Base-by-base conservation (phyloP, 768 basidiomycete species). In the Leccinum broughii region DNA sequence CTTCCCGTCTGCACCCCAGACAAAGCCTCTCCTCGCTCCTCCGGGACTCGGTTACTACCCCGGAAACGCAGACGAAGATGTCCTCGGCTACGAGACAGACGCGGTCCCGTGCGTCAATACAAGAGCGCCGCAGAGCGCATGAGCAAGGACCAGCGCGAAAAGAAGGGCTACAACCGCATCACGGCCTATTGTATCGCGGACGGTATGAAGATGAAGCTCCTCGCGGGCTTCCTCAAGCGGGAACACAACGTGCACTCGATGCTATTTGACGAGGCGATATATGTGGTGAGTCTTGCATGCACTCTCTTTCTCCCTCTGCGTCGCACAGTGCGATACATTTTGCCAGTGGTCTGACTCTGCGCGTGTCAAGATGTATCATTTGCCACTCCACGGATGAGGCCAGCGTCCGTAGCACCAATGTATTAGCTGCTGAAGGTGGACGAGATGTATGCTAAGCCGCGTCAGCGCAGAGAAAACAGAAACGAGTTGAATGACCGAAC, bases 131-230 rank as follows among this genome's bases (percentile, higher is more conserved):
- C 88, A 8, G 95, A 98, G 72, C 82, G 90, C 58, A 95, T 97
- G 94, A 86, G 77, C 64, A 96, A 93, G 74, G 83, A 83, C 3
- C 89, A 96, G 76, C 77, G 95, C 57, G 84, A 94, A 68, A 82
- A 86, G 60, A 89, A 89, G 11, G 90, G 92, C 1, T 89, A 85
- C 72, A 88, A 85, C 59, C 81, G 94, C 32, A 83, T 96, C 56
- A 94, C 95, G 0, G 93, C 93, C 3, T 98, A 95, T 72, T 95
- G 90, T 64, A 80, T 94, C 6, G 91, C 92, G 7, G 93, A 95
- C 65, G 83, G 83, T 6, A 88, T 95, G 73, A 86, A 87, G 70
- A 89, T 92, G 84, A 95, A 93, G 72, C 76, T 90, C 0, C 76
- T 97, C 22, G 86, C 89, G 11, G 86, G 88, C 2, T 96, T 95